phyloP scores from a whole-genome alignment of 768 basidiomycete genomes.

The Mycena amicta region DNA sequence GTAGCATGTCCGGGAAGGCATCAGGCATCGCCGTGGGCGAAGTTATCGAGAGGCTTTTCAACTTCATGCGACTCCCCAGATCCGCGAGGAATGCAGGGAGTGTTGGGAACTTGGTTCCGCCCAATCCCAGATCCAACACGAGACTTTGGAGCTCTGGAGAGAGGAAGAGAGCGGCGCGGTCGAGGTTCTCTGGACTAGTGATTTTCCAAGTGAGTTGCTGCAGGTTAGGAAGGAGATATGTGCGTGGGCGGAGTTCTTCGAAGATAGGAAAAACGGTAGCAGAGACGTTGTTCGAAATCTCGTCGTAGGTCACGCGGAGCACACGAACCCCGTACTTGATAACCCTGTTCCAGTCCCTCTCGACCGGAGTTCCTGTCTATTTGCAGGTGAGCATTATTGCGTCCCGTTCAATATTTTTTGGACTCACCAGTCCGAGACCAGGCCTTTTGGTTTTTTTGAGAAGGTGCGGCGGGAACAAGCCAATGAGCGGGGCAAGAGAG shows the following conservation, averaged over 20 bases:
- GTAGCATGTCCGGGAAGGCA: constrained; percentile 66
- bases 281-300: constrained; percentile 63
- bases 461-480: constrained; percentile 67
- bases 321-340: constrained; percentile 71
- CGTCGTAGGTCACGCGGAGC: constrained; percentile 69
- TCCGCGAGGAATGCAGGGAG: constrained; percentile 65
- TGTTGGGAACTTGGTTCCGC: constrained; percentile 59
- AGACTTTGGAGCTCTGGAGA: constrained; percentile 62
- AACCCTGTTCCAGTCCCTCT: constrained; percentile 66
- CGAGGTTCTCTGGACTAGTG: constrained; percentile 65
- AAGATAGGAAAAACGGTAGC: constrained; percentile 68
- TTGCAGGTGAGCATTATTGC: not conserved
- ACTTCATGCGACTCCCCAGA: constrained; percentile 61
- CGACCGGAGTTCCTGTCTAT: constrained; percentile 51
- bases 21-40: constrained; percentile 73
- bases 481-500: constrained; percentile 70
- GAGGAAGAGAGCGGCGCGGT: constrained; percentile 66
- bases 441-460: constrained; percentile 73
- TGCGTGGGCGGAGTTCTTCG: constrained; percentile 61
- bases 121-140: constrained; percentile 50
- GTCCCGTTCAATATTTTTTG: too few relatives aligned
- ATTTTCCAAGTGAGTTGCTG: constrained; percentile 73
- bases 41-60: constrained; percentile 70
- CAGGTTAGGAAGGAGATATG: constrained; percentile 71
- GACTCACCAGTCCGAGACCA: constrained; percentile 74